Percentiles rank a stretch among this genome's conserved stretches.
phyloP scores from a whole-genome alignment of 2,329 filamentous ascomycete genomes.

The Drechmeria coniospora region DNA sequence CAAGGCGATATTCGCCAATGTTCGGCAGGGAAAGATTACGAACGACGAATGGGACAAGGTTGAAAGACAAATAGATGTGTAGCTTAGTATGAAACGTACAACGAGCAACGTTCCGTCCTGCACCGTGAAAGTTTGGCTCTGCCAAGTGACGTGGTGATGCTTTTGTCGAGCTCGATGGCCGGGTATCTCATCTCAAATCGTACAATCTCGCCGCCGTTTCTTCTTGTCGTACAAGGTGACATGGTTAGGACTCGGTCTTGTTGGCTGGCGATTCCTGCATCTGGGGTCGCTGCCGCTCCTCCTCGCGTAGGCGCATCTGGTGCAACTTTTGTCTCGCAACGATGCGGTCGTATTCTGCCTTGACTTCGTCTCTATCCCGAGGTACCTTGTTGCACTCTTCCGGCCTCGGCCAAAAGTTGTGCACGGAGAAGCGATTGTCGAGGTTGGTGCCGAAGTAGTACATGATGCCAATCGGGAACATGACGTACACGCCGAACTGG shows the following conservation, averaged over 20 bases:
- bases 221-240: neutral
- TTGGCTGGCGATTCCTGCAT: constrained; percentile 11
- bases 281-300: constrained; percentile 14
- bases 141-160: constrained; percentile 2
- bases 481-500: constrained; percentile 95
- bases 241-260: constrained; percentile 8
- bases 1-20: constrained; percentile 67
- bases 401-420: constrained; percentile 83
- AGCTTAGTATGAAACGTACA: no score
- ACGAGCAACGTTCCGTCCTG: constrained; percentile 6
- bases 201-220: constrained; percentile 1
- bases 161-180: neutral
- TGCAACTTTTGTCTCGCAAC: constrained; percentile 54
- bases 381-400: constrained; percentile 65
- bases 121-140: constrained; percentile 8
- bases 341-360: constrained; percentile 61
- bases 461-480: constrained; percentile 98
- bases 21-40: constrained; percentile 30
- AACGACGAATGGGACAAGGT: constrained; percentile 40
- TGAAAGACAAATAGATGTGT: constrained; percentile 36
- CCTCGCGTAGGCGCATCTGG: constrained; percentile 37
- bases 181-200: constrained; percentile 1
- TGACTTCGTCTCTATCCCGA: constrained; percentile 67
- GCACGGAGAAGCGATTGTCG: constrained; percentile 75
- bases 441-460: constrained; percentile 99